A percentile compares a stretch with the other conserved stretches of the same genome.
Conservation (phyloP, 371 early-diverging fungal species). For the Coelomomyces lativittatus region DNA sequence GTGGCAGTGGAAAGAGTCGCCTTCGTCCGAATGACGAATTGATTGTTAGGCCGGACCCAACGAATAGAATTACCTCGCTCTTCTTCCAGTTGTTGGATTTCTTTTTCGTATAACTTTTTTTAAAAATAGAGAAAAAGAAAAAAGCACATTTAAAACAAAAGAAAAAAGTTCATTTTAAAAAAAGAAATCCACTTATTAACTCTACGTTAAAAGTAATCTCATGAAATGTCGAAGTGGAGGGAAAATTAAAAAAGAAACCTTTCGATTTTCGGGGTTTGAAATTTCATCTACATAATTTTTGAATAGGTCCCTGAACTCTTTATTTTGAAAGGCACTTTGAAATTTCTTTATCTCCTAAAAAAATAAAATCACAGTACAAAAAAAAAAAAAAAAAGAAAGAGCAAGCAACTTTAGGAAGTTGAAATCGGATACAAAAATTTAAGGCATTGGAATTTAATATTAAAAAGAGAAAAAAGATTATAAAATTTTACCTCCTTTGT, state of each 20-base stretch:
- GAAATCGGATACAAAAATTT: too few species aligned
- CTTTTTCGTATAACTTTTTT: constrained; percentile 18
- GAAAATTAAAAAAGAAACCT: constrained; percentile 3
- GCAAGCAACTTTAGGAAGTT: too few species aligned
- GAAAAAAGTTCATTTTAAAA: neutral
- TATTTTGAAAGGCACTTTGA: constrained; percentile 17
- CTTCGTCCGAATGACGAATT: constrained; percentile 15
- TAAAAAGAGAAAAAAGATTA: too few species aligned
- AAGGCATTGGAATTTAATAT: too few species aligned
- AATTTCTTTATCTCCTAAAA: constrained; percentile 19
- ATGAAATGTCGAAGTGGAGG: neutral
- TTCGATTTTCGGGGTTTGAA: constrained; percentile 22
- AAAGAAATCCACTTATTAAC: neutral
- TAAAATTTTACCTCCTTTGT: too few species aligned
- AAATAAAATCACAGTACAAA: too few species aligned
- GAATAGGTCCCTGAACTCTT: constrained; percentile 23
- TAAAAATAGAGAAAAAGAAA: neutral
- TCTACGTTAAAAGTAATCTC: neutral
- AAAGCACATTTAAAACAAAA: neutral
- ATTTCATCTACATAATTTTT: constrained; percentile 27
- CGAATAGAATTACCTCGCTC: constrained; percentile 22
- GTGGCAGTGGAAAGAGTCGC: constrained; percentile 3
- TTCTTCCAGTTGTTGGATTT: constrained; percentile 17
- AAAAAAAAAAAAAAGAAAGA: too few species aligned
- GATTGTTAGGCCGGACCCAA: constrained; percentile 20